A percentile compares a stretch with the other conserved stretches of the same genome.
Conservation (phyloP, 2,329 filamentous ascomycete species). For the Cordyceps cateniannulata region DNA sequence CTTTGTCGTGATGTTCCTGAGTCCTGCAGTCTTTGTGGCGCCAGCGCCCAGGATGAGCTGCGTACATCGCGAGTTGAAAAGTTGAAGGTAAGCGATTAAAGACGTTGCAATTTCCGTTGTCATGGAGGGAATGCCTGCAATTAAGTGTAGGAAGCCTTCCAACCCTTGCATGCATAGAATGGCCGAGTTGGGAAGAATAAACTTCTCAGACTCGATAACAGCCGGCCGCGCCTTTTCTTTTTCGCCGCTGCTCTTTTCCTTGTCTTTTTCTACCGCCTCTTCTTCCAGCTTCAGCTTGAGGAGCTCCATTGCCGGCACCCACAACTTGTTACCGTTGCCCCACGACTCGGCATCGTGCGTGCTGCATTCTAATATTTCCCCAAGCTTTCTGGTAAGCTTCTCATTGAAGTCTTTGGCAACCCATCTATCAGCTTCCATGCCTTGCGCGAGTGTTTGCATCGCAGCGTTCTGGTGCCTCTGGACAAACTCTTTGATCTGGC, state of each 20-base stretch:
- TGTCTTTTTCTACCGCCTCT: conserved; percentile 27
- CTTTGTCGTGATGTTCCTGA: conserved; percentile 95
- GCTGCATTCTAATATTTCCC: conserved; percentile 61
- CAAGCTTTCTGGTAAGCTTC: conserved; percentile 52
- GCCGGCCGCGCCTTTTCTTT: conserved; percentile 67
- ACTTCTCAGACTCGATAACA: conserved; percentile 75
- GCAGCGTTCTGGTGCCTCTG: conserved; percentile 63
- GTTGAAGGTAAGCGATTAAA: conserved; percentile 77
- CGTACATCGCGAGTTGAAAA: conserved; percentile 95
- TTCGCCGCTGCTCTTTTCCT: conserved; percentile 19
- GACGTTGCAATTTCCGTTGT: conserved; percentile 73
- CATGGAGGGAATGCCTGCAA: conserved; percentile 82
- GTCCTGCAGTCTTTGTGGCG: conserved; percentile 77
- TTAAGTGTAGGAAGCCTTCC: conserved; percentile 74
- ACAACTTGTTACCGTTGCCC: conserved; percentile 55
- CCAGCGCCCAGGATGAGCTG: conserved; percentile 94
- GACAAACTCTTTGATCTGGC: conserved; percentile 76
- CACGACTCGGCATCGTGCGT: conserved; percentile 63
- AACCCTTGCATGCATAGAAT: conserved; percentile 75
- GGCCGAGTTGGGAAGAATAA: conserved; percentile 78
- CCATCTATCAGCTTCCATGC: conserved; percentile 79
- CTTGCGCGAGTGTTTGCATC: conserved; percentile 66
- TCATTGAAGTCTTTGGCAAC: conserved; percentile 68
- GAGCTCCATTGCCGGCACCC: conserved; percentile 40
- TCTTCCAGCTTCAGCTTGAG: conserved; percentile 28